A percentile compares a stretch with the other conserved stretches of the same genome.
Evolutionary conservation across 2,329 filamentous ascomycete genomes (phyloP).

Genomic region (Phaeosphaeriaceae sp.): DNA sequence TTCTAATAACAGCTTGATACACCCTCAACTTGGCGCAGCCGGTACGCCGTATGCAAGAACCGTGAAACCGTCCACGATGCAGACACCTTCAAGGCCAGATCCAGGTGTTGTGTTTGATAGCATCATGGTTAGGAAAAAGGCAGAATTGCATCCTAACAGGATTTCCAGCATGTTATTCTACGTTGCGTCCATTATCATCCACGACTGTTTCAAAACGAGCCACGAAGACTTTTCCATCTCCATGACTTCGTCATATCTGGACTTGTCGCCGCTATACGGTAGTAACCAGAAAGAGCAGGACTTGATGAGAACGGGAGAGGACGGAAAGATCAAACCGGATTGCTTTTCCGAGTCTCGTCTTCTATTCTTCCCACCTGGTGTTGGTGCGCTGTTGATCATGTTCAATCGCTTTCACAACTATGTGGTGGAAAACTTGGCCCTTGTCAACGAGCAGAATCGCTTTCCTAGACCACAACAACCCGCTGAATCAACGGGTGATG

Average conservation of each 20-base stretch:
- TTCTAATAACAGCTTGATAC: slow-evolving; percentile 63
- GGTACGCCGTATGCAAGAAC: slow-evolving; percentile 72
- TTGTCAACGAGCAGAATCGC: slow-evolving; percentile 83
- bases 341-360: slow-evolving; percentile 71
- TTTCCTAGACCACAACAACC: slow-evolving; percentile 69
- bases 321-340: slow-evolving; percentile 74
- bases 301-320: slow-evolving; percentile 66
- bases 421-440: slow-evolving; percentile 76
- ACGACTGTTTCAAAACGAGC: slow-evolving; percentile 70
- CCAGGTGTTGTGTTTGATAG: slow-evolving; percentile 71
- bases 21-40: slow-evolving; percentile 69
- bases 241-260: slow-evolving; percentile 75
- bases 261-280: slow-evolving; percentile 75
- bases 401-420: slow-evolving; percentile 85
- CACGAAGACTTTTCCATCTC: slow-evolving; percentile 68
- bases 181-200: slow-evolving; percentile 69
- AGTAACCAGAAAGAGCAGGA: slow-evolving; percentile 71
- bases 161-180: slow-evolving; percentile 80
- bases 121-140: slow-evolving; percentile 67
- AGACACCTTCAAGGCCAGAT: slow-evolving; percentile 67
- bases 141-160: slow-evolving; percentile 71
- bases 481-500: slow-evolving; percentile 49
- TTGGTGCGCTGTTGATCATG: slow-evolving; percentile 71
- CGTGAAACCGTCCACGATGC: slow-evolving; percentile 63
- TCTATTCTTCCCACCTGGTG: slow-evolving; percentile 70